Evolutionary conservation across 805 yeast species (phyloP).

Genomic region (Pichia paraexigua): DNA sequence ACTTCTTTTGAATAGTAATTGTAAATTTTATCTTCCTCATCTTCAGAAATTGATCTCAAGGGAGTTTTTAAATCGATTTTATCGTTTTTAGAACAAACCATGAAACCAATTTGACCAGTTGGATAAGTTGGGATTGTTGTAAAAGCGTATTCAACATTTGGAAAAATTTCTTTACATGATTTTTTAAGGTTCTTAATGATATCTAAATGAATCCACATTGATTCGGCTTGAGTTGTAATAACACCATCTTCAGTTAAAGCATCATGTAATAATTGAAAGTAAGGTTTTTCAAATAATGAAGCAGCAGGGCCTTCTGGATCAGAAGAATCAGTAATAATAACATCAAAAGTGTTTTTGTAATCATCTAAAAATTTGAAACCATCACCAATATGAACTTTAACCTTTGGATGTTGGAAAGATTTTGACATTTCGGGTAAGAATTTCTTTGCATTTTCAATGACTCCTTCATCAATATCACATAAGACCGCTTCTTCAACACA

Average conservation of each 20-base stretch:
- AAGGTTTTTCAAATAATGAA: slow-evolving; percentile 83
- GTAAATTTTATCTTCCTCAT: slow-evolving; percentile 56
- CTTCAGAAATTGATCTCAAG: slow-evolving; percentile 51
- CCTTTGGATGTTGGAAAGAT: slow-evolving; percentile 82
- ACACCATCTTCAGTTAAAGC: slow-evolving; percentile 95
- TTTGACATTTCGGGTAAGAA: slow-evolving; percentile 83
- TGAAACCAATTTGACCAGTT: slow-evolving; percentile 95
- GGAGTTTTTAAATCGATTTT: slow-evolving; percentile 61
- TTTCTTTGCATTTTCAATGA: slow-evolving; percentile 76
- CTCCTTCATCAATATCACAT: slow-evolving; percentile 94
- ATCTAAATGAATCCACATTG: slow-evolving; percentile 85
- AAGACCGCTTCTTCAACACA: slow-evolving; percentile 81
- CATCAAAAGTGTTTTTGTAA: slow-evolving; percentile 81
- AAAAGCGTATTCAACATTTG: slow-evolving; percentile 84
- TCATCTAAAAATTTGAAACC: slow-evolving; percentile 93
- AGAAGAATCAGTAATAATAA: slow-evolving; percentile 92
- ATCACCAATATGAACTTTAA: slow-evolving; percentile 85
- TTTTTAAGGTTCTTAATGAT: slow-evolving; percentile 75
- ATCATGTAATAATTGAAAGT: slow-evolving; percentile 72
- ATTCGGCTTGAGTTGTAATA: slow-evolving; percentile 90
- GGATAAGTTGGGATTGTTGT: slow-evolving; percentile 96
- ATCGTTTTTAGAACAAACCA: slow-evolving; percentile 83
- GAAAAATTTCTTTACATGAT: slow-evolving; percentile 80
- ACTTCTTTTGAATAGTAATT: slow-evolving; percentile 77
- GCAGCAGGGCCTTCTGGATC: slow-evolving; percentile 99